These are phyloP conservation scores for Sanghuangporus baumii DNA, from an alignment of 1,284 basidiomycete genomes.

Conservation along the genomic window DNA sequence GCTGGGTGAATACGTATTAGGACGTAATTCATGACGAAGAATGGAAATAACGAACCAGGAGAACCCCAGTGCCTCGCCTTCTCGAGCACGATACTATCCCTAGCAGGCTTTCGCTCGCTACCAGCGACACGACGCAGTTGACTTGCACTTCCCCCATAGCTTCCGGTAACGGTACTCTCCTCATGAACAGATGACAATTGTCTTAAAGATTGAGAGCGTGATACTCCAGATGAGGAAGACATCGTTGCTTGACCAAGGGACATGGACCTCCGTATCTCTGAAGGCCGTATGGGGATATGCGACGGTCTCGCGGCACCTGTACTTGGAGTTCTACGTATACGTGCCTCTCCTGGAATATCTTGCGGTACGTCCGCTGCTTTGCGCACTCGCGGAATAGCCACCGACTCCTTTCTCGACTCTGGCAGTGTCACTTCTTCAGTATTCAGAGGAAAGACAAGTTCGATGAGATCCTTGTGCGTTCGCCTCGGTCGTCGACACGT, in stretches of 20 bases:
- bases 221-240: neutral
- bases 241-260: conserved; percentile 1
- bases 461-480: conserved; percentile 18
- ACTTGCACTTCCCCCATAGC: conserved; percentile 3
- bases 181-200: neutral
- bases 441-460: conserved; percentile 11
- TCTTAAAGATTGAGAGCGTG: conserved; percentile 1
- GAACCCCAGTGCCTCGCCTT: conserved; percentile 37
- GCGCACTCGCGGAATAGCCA: neutral
- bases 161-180: neutral
- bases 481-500: neutral
- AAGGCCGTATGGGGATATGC: conserved; percentile 1
- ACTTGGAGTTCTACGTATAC: neutral
- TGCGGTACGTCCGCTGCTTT: neutral
- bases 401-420: neutral
- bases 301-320: neutral
- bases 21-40: neutral
- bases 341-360: neutral
- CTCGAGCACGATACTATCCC: conserved; percentile 48
- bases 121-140: neutral
- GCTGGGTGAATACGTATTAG: neutral
- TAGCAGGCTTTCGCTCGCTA: conserved; percentile 14
- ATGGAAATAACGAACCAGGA: conserved; percentile 8
- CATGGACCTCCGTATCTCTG: conserved; percentile 4
- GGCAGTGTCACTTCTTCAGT: neutral